These are phyloP conservation scores for Coniochaeta sp. DNA, from an alignment of 2,329 filamentous ascomycete genomes.

Conservation along the genomic window DNA sequence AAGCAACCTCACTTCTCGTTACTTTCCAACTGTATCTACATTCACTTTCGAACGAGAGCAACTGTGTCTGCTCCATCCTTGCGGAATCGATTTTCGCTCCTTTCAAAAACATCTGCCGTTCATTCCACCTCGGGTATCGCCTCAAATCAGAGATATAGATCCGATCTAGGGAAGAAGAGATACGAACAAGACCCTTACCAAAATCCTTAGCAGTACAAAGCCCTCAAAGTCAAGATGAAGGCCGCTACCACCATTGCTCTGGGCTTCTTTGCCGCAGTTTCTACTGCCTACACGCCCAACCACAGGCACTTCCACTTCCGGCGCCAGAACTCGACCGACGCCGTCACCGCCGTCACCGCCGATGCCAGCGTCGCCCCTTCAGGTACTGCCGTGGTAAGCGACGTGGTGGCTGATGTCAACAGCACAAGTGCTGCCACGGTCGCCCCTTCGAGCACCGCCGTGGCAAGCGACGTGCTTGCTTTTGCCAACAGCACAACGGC, in stretches of 20 bases:
- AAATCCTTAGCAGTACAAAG: slow-evolving; percentile 8
- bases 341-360: background rate
- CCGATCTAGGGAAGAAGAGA: slow-evolving; percentile 1
- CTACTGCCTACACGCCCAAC: slow-evolving; percentile 31
- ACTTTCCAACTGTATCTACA: slow-evolving; percentile 10
- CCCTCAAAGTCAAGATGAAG: slow-evolving; percentile 42
- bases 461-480: background rate
- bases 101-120: slow-evolving; percentile 11
- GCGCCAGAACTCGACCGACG: slow-evolving; percentile 15
- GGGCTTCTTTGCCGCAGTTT: slow-evolving; percentile 35
- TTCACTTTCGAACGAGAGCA: slow-evolving; percentile 20
- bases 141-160: background rate
- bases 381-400: slow-evolving; percentile 6
- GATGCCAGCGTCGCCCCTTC: background rate
- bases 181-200: background rate
- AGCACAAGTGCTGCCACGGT: slow-evolving; percentile 7
- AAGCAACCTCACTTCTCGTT: background rate
- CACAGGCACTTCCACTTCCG: slow-evolving; percentile 26
- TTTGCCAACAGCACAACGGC: slow-evolving; percentile 5
- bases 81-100: slow-evolving; percentile 24
- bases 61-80: slow-evolving; percentile 19
- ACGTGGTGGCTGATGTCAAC: background rate
- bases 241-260: slow-evolving; percentile 28
- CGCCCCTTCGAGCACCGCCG: slow-evolving; percentile 5
- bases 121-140: slow-evolving; percentile 3